Evolutionary conservation across 495 filamentous ascomycete genomes (phyloP).

Genomic region (Alectoria sarmentosa): DNA sequence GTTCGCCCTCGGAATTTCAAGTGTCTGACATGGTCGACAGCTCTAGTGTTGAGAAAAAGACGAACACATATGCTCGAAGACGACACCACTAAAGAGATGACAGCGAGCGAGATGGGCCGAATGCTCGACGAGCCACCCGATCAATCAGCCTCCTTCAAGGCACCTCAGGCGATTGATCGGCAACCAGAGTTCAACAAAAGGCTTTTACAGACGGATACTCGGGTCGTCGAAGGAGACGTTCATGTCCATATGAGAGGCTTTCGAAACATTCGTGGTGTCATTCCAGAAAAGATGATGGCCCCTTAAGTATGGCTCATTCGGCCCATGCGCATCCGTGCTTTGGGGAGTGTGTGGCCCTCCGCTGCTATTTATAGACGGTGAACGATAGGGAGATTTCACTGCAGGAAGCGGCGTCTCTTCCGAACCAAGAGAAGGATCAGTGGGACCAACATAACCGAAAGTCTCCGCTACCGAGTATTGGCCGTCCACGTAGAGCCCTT

Average conservation of each 20-base stretch:
- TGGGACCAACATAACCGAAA: no score
- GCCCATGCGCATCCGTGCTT: slow-evolving; percentile 3
- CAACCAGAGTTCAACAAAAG: not conserved
- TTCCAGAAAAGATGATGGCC: slow-evolving; percentile 1
- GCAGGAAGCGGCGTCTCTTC: not conserved
- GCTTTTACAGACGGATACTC: not conserved
- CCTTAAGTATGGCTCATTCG: not conserved
- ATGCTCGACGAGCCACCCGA: not conserved
- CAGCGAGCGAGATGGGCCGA: not conserved
- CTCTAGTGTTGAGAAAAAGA: not conserved
- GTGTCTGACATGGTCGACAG: not conserved
- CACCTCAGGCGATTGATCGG: not conserved
- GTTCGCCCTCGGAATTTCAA: not conserved
- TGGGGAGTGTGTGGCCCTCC: slow-evolving; percentile 9
- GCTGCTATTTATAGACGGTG: slow-evolving; percentile 4
- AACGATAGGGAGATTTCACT: not conserved
- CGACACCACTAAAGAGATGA: not conserved
- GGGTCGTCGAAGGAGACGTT: not conserved
- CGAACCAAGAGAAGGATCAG: not conserved
- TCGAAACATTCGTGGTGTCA: not conserved
- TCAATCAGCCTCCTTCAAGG: not conserved
- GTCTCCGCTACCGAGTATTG: slow-evolving; percentile 20
- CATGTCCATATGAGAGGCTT: slow-evolving; percentile 7
- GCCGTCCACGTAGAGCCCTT: slow-evolving; percentile 26
- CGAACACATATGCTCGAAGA: not conserved